Evolutionary conservation across 2,329 filamentous ascomycete species (phyloP).

Genomic region (Neophaeococcomyces aloes): DNA sequence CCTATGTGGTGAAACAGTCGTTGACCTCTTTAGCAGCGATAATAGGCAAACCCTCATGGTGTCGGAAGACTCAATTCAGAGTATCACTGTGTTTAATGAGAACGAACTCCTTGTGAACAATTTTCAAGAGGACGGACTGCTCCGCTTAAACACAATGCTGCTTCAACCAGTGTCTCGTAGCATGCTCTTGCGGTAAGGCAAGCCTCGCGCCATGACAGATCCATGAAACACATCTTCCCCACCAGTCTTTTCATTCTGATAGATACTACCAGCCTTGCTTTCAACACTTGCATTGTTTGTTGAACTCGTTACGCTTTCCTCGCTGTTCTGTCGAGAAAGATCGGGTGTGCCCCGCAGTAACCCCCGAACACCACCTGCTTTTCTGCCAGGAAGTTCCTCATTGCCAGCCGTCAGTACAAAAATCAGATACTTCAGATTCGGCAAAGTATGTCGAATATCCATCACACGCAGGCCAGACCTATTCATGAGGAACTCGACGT

Average conservation of each 20-base stretch:
- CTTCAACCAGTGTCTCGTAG: constrained; percentile 2
- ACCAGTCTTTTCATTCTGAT: constrained; percentile 4
- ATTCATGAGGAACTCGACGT: constrained; percentile 64
- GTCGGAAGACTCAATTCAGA: no score
- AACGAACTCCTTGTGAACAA: no score
- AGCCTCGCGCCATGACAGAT: constrained; percentile 1
- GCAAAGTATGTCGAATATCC: constrained; percentile 82
- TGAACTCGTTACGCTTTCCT: constrained; percentile 30
- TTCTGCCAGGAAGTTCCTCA: constrained; percentile 47
- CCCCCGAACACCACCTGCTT: constrained; percentile 44
- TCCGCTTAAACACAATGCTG: neutral
- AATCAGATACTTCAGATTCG: constrained; percentile 85
- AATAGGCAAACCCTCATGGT: no score
- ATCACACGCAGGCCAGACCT: constrained; percentile 65
- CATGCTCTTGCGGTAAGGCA: constrained; percentile 3
- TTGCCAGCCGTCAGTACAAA: constrained; percentile 80
- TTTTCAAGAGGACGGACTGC: no score
- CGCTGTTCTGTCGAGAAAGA: constrained; percentile 31
- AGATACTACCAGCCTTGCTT: neutral
- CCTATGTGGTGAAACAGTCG: no score
- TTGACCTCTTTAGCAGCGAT: no score
- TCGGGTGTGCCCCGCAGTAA: constrained; percentile 32
- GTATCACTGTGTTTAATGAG: no score
- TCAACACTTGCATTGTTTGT: constrained; percentile 6
- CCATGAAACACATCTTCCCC: constrained; percentile 2